These are phyloP conservation scores for Phytophthora pluvialis DNA, from an alignment of 352 stramenopile genomes.

Conservation along the genomic window DNA sequence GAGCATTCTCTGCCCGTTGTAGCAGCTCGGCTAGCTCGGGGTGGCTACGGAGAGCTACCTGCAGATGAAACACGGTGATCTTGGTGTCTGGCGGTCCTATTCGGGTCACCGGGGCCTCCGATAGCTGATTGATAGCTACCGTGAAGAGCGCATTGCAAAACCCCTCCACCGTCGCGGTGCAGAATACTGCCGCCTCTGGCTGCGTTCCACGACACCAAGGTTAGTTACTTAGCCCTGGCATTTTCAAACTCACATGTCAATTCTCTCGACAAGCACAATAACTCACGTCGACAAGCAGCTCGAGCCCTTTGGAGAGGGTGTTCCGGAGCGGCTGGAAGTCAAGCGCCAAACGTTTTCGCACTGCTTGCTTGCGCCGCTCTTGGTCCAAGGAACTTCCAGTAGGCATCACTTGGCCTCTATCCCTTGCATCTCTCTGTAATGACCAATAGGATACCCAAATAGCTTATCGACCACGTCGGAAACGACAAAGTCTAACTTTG, in stretches of 20 bases:
- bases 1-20: slow-evolving; percentile 39
- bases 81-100: slow-evolving; percentile 54
- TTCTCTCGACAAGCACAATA: background rate
- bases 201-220: slow-evolving; percentile 9
- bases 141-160: slow-evolving; percentile 62
- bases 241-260: background rate
- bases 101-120: slow-evolving; percentile 29
- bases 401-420: slow-evolving; percentile 28
- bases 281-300: slow-evolving; percentile 56
- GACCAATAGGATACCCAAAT: slow-evolving; percentile 14
- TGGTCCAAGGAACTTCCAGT: slow-evolving; percentile 40
- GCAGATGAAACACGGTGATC: slow-evolving; percentile 59
- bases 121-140: slow-evolving; percentile 49
- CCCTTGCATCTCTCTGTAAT: background rate
- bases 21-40: slow-evolving; percentile 47
- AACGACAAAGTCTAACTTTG: background rate
- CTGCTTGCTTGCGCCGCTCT: slow-evolving; percentile 49
- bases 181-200: slow-evolving; percentile 59
- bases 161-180: slow-evolving; percentile 59
- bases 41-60: slow-evolving; percentile 57
- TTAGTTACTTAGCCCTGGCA: background rate
- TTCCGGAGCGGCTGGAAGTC: slow-evolving; percentile 60
- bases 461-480: background rate
- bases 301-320: slow-evolving; percentile 54
- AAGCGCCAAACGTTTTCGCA: slow-evolving; percentile 58